Base-by-base conservation (phyloP, 2,329 filamentous ascomycete genomes). In the Neofusicoccum sp. region DNA sequence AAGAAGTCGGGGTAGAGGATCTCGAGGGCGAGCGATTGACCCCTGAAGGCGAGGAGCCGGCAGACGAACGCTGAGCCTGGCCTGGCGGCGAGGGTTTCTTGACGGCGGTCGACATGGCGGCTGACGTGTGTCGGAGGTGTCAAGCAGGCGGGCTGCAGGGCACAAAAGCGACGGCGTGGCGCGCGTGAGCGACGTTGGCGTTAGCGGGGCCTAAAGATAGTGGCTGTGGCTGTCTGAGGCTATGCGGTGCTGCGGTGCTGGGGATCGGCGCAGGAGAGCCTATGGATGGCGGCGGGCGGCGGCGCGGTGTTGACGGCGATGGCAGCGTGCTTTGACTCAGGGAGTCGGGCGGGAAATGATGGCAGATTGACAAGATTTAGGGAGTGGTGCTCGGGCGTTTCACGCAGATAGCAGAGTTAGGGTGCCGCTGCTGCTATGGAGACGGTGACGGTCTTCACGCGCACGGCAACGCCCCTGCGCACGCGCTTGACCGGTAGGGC, bases 31-130 rank as follows among this genome's bases (percentile, higher is more conserved):
- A 72, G 63, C 73, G 71, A 58, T 60, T 69, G 40, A 68, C 65
- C 62, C 68, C 69, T 60, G 72, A 71, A 20, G 71, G 60, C 49
- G 72, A 61, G 44, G 73, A 62, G 47, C 64, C 67, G 58, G 64
- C 62, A 28, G 68, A 61, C n/a, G 64, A 61, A 60, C 67, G 69
- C 12, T 63, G 67, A 44, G 70, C 66, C 16, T 71, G 69, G 65
- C 71, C 72, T 34, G 71, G 64, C 62, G 69, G 65, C 7, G 72
- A 70, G 36, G 72, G 68, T 66, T 76, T 76, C 63, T 68, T 72
- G 63, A 71, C 66, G 44, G 73, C 68, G 20, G 73, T 68, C 54
- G 72, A 73, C 72, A 74, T 73, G 63, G 20, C 20, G 20, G 59
- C 43, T 54, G 47, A 54, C 47, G 47, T 61, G 58, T 31, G 58